Evolutionary conservation across 345 rosid genomes (phyloP), one percentile per base, ranked within the genome.

Genomic region (Gossypium arboreum): DNA sequence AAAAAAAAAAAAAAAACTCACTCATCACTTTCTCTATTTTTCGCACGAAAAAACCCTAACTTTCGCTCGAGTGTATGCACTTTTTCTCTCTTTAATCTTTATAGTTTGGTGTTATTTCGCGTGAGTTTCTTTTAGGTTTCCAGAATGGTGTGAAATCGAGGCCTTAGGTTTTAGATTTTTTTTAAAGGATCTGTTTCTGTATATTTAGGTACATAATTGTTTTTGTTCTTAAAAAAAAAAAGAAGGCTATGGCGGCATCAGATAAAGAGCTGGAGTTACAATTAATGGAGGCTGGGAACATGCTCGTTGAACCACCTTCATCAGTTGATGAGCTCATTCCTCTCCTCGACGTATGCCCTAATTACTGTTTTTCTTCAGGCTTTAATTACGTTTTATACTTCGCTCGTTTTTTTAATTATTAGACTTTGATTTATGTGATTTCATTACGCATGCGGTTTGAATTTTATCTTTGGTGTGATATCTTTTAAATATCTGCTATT

Each of bases 291-390:
- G 92, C 94, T 34, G 98, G 93, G 18, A 85, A 81, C 13, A 86
- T 68, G 85, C 94, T 96, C 34, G 41, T 84, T 29, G 81, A 84
- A 71, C 91, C 94, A 25, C 90, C 98, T 74, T 71, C 90, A 55
- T 81, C 92, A 3, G 81, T 86, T 43, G 93, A 91, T 9, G 91
- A 87, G 57, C 96, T 95, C 75, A 92, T 95, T 76, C 72, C 86
- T 76, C 89, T 91, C 70, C 94, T 95, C 12, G 93, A 95, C 52
- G 99, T 90, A 76, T 85, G 91, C 80, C 72, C 25, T 75, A 6
- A n/a, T 29, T 34, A 34, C 39, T 34, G 1, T 4, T 34, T 34
- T 34, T 34, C 39, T 34, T 4, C 39, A 34, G 6, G 39, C 39
- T 34, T 34, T 34, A 34, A 34, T 34, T 34, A 4, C 6, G 39